These are phyloP conservation scores for Vitis amurensis DNA, from an alignment of 164 flowering plant species.

Conservation along the genomic window DNA sequence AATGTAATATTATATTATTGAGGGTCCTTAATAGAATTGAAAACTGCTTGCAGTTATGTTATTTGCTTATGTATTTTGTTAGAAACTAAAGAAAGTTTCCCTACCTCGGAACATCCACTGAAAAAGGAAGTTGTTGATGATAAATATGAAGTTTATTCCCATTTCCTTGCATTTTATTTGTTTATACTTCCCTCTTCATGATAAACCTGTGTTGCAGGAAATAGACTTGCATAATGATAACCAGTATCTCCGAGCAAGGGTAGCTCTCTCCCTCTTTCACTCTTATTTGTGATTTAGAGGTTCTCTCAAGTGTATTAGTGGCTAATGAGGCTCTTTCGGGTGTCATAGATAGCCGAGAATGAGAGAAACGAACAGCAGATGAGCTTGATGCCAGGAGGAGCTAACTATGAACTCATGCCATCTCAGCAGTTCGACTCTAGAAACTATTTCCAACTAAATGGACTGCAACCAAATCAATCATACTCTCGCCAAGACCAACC, in stretches of 20 bases:
- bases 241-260: constrained; percentile 86
- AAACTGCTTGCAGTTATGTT: no score
- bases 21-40: no score
- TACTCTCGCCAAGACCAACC: constrained; percentile 68
- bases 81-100: no score
- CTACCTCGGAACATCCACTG: no score
- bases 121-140: no score
- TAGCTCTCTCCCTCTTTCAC: constrained; percentile 20
- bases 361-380: constrained; percentile 69
- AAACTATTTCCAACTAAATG: constrained; percentile 70
- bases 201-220: constrained; percentile 54
- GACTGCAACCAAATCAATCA: constrained; percentile 51
- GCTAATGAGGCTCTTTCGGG: neutral
- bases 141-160: no score
- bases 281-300: neutral
- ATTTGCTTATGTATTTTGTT: no score
- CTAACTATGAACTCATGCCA: constrained; percentile 46
- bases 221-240: constrained; percentile 79
- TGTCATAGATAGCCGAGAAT: constrained; percentile 60
- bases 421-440: constrained; percentile 61
- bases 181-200: neutral
- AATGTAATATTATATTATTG: no score
- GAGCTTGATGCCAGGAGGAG: constrained; percentile 56
- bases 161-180: neutral
- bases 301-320: no score